Base-by-base conservation (phyloP, 371 early-diverging fungal genomes). In the Mortierella polycephala region DNA sequence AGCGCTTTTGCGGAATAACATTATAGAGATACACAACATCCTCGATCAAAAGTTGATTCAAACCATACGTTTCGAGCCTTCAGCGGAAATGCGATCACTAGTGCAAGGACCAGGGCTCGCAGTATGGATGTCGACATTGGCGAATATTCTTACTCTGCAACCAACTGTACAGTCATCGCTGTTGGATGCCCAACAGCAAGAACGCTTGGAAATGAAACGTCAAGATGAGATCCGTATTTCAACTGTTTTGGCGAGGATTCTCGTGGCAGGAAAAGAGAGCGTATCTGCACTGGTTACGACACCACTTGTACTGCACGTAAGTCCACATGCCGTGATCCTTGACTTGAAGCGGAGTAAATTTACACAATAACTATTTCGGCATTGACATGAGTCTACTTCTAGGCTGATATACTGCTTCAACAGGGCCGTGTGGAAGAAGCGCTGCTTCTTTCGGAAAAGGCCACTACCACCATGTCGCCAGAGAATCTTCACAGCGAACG, bases 11-110 rank as follows among this genome's bases (percentile, higher is more conserved):
- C 75, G 85, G 9, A 92, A 90, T 64, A 83, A 90, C 40, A 83
- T 86, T 0, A 84, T 96, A 16, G 91, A 93, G 68, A 83, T 96
- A 10, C 96, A 96, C 81, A 92, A 94, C 67, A 83, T 94, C 13
- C 59, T 89, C 54, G 87, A 90, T 61, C 95, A 94, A 65, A 71
- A 81, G 40, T 80, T 84, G 8, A 74, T 94, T 1, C 93, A 93
- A 61, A 84, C 83, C 0, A 82, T 94, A 11, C 65, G 67, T 0
- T 65, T 93, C 2, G 85, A 89, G 12, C 61, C 87, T 1, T 58
- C 64, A 0, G 45, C 86, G 20, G 89, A 88, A 58, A 74, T 88
- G 1, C 82, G 84, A 74, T 81, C 84, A 1, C 73, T 90, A 57
- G 84, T 84, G 7, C 86, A 87, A 84, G 58, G 85, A 79, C 45